Evolutionary conservation across 1,284 basidiomycete species (phyloP), one percentile per base, ranked within the genome.

Genomic region (Pascua guehoae): DNA sequence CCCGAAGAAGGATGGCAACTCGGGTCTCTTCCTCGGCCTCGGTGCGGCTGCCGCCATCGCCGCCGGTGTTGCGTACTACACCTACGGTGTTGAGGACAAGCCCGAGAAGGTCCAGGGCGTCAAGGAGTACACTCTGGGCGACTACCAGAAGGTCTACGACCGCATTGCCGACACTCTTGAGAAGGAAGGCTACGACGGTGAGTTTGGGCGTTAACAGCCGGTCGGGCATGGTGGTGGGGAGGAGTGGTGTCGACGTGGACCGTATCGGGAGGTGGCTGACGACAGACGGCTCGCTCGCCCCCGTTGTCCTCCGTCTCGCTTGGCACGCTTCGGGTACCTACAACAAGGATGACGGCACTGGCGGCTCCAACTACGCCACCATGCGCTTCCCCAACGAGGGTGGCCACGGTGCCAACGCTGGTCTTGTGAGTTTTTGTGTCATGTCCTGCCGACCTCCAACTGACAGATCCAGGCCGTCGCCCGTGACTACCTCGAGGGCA

Each of bases 81-180:
- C 75, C 67, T 76, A 66, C 61, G 70, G 64, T n/a, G 69, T 70
- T 36, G 56, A 63, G 40, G 71, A 68, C 17, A 79, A 81, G 0
- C 75, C 80, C 49, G 86, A 85, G 37, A 84, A 81, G 45, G 76
- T 78, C 2, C 86, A 87, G 74, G 70, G 79, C 11, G 82, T 80
- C 14, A 89, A 88, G 76, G 85, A 80, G 58, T 83, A 74, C 57
- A 54, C 69, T 18, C 58, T 71, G 61, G 86, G 84, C 51, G 91
- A 93, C 73, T 94, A 92, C 73, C 87, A 91, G 75, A 91, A 93
- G 84, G 89, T 95, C 17, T 96, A 96, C 82, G 88, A 94, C 79
- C 82, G 78, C 58, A 86, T 96, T 73, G 87, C 88, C 32, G 85
- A 88, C 32, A 68, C 84, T 24, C 75, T 94, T 37, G 90, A 93